Conservation (phyloP, 2,329 filamentous ascomycete genomes). For the Biscogniauxia sp. region DNA sequence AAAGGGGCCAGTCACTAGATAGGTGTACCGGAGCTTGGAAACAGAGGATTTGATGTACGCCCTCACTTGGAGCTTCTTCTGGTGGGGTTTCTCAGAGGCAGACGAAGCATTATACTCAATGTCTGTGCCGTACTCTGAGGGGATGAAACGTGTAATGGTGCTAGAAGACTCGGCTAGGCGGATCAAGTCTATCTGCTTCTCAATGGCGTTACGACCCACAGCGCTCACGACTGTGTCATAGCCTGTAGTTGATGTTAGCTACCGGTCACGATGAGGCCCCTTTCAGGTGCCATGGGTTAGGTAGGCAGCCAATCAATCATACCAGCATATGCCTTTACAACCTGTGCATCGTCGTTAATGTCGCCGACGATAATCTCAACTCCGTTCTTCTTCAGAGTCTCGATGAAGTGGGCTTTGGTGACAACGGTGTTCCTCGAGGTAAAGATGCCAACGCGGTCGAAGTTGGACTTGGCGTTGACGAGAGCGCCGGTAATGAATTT, state of each 20-base stretch:
- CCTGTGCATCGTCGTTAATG: slow-evolving; percentile 45
- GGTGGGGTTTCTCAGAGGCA: slow-evolving; percentile 57
- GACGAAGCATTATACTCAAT: slow-evolving; percentile 54
- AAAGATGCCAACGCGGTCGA: slow-evolving; percentile 44
- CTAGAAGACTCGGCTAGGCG: slow-evolving; percentile 48
- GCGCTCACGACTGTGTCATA: slow-evolving; percentile 58
- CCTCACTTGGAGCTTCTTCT: slow-evolving; percentile 61
- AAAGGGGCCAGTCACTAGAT: slow-evolving; percentile 62
- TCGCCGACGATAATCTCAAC: slow-evolving; percentile 56
- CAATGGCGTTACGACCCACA: slow-evolving; percentile 56
- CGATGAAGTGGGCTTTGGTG: slow-evolving; percentile 38
- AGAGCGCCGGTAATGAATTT: slow-evolving; percentile 34
- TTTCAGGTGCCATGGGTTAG: not conserved
- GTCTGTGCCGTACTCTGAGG: slow-evolving; percentile 58
- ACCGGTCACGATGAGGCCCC: not conserved
- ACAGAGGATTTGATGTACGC: slow-evolving; percentile 46
- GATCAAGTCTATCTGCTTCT: slow-evolving; percentile 53
- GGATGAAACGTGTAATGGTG: slow-evolving; percentile 55
- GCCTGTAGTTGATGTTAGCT: slow-evolving; percentile 16
- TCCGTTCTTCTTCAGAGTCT: slow-evolving; percentile 26
- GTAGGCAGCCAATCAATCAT: not conserved
- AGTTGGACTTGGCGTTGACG: slow-evolving; percentile 30
- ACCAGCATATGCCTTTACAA: slow-evolving; percentile 52
- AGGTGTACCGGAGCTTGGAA: slow-evolving; percentile 52
- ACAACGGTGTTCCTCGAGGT: slow-evolving; percentile 52